Evolutionary conservation across 768 basidiomycete genomes (phyloP).

Genomic region (Russula sp.): DNA sequence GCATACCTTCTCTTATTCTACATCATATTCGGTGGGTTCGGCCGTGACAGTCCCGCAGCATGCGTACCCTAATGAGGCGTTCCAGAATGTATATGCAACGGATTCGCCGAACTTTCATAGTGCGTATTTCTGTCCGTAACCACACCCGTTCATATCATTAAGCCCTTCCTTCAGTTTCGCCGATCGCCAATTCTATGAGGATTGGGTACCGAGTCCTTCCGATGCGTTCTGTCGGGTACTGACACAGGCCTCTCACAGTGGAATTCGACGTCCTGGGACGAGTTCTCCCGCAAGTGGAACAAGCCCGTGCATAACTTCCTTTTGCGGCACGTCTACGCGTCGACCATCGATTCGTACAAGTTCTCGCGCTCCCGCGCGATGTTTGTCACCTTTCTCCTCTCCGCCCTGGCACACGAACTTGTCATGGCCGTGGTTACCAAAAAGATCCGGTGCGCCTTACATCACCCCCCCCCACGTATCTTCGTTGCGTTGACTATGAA

Average conservation of each 20-base stretch:
- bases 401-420: slow-evolving; percentile 85
- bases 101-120: slow-evolving; percentile 89
- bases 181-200: slow-evolving; percentile 96
- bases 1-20: slow-evolving; percentile 83
- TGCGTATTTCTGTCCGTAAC: slow-evolving; percentile 31
- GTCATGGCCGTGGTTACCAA: slow-evolving; percentile 95
- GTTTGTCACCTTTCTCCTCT: slow-evolving; percentile 87
- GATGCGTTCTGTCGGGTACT: not conserved
- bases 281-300: slow-evolving; percentile 98
- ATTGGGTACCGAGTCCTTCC: slow-evolving; percentile 56
- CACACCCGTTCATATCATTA: not conserved
- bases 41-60: not conserved
- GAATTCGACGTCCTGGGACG: slow-evolving; percentile 97
- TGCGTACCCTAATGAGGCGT: slow-evolving; percentile 6
- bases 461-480: not conserved
- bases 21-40: slow-evolving; percentile 65
- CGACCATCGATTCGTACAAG: slow-evolving; percentile 69
- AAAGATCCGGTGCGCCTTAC: slow-evolving; percentile 67
- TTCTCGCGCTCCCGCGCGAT: slow-evolving; percentile 77
- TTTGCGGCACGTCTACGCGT: slow-evolving; percentile 90
- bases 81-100: slow-evolving; percentile 92
- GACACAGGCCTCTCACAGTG: slow-evolving; percentile 44
- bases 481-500: not conserved
- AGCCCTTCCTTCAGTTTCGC: slow-evolving; percentile 58
- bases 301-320: slow-evolving; percentile 93